Percentiles rank a stretch among this genome's conserved stretches.
Evolutionary conservation across 129 eudicot species (phyloP).

Genomic region (Pittosporum tobira): DNA sequence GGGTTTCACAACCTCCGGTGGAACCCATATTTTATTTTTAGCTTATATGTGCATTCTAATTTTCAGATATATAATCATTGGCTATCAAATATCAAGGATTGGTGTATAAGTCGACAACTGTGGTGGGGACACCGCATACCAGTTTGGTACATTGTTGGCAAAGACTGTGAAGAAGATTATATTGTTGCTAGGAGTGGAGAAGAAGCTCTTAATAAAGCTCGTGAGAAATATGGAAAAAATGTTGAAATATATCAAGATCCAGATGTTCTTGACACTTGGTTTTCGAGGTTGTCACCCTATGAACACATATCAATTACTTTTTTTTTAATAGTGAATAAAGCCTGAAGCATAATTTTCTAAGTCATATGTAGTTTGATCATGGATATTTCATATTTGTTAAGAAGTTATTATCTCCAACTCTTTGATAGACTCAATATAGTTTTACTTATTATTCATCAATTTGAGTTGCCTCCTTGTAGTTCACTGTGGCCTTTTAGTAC

Average conservation of each 20-base stretch:
- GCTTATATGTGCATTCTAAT: constrained; percentile 9
- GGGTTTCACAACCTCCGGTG: neutral
- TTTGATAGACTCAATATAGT: too few species aligned
- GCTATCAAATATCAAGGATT: constrained; percentile 92
- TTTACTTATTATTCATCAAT: too few species aligned
- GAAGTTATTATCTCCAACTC: neutral
- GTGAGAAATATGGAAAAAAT: constrained; percentile 64
- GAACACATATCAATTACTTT: neutral
- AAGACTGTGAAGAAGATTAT: constrained; percentile 79
- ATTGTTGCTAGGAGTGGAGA: constrained; percentile 68
- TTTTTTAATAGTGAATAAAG: too few species aligned
- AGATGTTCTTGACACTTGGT: constrained; percentile 99
- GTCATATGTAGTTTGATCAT: neutral
- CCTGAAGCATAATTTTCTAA: too few species aligned
- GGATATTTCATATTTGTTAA: neutral
- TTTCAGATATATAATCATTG: constrained; percentile 85
- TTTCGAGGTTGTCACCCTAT: constrained; percentile 66
- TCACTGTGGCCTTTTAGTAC: constrained; percentile 96
- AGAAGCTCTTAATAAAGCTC: constrained; percentile 77
- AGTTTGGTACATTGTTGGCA: constrained; percentile 89
- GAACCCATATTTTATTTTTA: too few species aligned
- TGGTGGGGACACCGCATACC: constrained; percentile 99
- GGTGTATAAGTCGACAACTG: constrained; percentile 97
- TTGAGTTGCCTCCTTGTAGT: constrained; percentile 34
- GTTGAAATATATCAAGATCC: constrained; percentile 96